Percentiles rank a stretch among this genome's conserved stretches.
These are phyloP conservation scores for Limonomyces culmigenus DNA, from an alignment of 1,284 basidiomycete genomes.

Conservation along the genomic window DNA sequence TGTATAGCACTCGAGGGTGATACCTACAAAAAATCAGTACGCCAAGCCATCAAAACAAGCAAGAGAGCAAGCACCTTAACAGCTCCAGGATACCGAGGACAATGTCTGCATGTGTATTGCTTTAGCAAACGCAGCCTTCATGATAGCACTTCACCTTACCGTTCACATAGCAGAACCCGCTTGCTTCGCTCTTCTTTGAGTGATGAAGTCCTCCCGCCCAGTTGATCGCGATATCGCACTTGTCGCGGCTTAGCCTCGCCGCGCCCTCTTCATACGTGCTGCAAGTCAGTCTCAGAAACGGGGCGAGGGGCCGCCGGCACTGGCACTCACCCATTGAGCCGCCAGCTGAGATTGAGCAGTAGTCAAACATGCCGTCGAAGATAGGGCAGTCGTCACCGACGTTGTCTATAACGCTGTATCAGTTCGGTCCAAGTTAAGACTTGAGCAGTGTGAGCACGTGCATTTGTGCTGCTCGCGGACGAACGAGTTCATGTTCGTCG, in stretches of 20 bases:
- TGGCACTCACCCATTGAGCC: constrained; percentile 82
- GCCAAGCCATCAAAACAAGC: neutral
- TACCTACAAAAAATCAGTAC: constrained; percentile 34
- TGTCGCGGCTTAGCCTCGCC: constrained; percentile 86
- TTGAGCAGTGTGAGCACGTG: constrained; percentile 18
- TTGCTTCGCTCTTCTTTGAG: constrained; percentile 97
- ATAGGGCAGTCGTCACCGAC: constrained; percentile 96
- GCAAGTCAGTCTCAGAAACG: neutral
- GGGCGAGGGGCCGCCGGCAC: neutral
- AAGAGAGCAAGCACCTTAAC: constrained; percentile 44
- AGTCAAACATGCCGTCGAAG: constrained; percentile 96
- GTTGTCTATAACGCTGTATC: constrained; percentile 34
- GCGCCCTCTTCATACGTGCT: constrained; percentile 67
- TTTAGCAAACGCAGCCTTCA: too few species aligned
- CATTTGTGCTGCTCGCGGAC: constrained; percentile 96
- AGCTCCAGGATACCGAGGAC: constrained; percentile 95
- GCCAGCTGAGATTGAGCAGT: constrained; percentile 96
- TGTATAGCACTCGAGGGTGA: constrained; percentile 89
- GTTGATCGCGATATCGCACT: constrained; percentile 97
- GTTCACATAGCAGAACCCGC: constrained; percentile 98
- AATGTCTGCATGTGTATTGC: constrained; percentile 55
- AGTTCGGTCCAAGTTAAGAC: neutral
- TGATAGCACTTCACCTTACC: too few species aligned
- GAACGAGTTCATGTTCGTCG: constrained; percentile 75
- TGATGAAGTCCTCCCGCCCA: constrained; percentile 98